Conservation (phyloP, 306 rosid genomes). For the Spatholobus suberectus region DNA sequence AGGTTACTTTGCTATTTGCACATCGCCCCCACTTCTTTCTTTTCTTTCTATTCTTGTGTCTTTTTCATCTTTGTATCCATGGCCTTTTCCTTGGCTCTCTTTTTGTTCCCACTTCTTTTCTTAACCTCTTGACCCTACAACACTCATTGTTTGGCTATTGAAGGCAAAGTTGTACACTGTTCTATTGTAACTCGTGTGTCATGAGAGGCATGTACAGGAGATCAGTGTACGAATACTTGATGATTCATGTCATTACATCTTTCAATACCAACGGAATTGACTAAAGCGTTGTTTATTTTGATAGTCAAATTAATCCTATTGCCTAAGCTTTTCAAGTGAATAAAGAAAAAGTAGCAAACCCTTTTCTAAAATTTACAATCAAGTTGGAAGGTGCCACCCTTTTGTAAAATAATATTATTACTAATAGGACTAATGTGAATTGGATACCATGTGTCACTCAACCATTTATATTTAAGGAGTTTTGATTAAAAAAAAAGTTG, state of each 20-base stretch:
- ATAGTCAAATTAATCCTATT: slow-evolving; percentile 28
- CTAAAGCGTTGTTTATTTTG: slow-evolving; percentile 32
- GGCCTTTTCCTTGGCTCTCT: slow-evolving; percentile 11
- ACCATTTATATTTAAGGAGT: neutral
- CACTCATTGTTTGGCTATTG: neutral
- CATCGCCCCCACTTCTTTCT: slow-evolving; percentile 22
- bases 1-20: neutral
- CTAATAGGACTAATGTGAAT: neutral
- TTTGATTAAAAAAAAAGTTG: neutral
- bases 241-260: neutral
- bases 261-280: neutral
- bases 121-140: slow-evolving; percentile 42
- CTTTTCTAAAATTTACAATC: slow-evolving; percentile 38
- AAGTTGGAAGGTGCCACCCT: slow-evolving; percentile 1
- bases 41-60: neutral
- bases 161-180: slow-evolving; percentile 36
- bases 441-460: slow-evolving; percentile 20
- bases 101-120: neutral
- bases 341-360: neutral
- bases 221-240: slow-evolving; percentile 24
- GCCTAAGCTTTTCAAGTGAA: slow-evolving; percentile 35
- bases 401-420: neutral
- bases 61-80: slow-evolving; percentile 34
- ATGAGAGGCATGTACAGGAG: neutral
- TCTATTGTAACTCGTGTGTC: slow-evolving; percentile 34